These are phyloP conservation scores for Apiospora sp. DNA, from an alignment of 2,329 filamentous ascomycete species.

Conservation along the genomic window DNA sequence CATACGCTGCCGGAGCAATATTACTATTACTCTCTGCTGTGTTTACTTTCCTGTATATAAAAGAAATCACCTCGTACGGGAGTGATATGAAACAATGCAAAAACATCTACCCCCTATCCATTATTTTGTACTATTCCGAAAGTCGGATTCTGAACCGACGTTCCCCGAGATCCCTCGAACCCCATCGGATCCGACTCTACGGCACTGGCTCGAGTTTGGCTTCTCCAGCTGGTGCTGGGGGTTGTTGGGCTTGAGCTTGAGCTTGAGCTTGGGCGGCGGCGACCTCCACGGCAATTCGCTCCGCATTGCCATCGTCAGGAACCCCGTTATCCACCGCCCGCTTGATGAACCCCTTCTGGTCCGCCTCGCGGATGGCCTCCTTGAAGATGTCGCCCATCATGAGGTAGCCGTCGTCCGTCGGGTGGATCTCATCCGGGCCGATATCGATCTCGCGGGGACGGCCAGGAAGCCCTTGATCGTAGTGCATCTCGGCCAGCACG, in stretches of 20 bases:
- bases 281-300: constrained; percentile 13
- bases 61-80: not conserved
- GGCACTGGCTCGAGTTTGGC: not conserved
- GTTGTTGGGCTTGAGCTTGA: not conserved
- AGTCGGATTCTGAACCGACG: no score
- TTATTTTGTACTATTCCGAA: not conserved
- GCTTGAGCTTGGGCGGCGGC: not conserved
- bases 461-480: constrained; percentile 35
- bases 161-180: not conserved
- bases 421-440: constrained; percentile 40
- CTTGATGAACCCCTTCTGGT: constrained; percentile 36
- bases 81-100: not conserved
- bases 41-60: not conserved
- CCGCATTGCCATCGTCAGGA: constrained; percentile 36
- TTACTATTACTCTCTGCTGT: not conserved
- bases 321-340: constrained; percentile 38
- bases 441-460: constrained; percentile 37
- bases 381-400: constrained; percentile 40
- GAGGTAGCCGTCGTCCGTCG: constrained; percentile 38
- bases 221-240: not conserved
- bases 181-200: not conserved
- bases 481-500: constrained; percentile 43
- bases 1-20: not conserved
- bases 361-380: constrained; percentile 36
- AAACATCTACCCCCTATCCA: not conserved